phyloP scores from a whole-genome alignment of 345 rosid species.

The Adansonia digitata region DNA sequence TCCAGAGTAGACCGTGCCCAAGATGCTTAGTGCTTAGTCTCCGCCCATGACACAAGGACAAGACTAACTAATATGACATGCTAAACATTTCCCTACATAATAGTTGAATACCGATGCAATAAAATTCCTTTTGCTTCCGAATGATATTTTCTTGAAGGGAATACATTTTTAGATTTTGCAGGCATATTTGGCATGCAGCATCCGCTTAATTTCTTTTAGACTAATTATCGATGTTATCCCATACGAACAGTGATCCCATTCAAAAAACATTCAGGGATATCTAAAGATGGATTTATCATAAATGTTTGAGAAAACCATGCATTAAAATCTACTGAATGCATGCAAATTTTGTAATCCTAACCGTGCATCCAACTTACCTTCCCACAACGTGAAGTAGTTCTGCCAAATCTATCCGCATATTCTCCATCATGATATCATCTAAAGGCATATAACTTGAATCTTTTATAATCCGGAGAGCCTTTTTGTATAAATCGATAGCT shows the following conservation, averaged over 20 bases:
- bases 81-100: background rate
- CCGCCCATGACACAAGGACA: too few relatives aligned
- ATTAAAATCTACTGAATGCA: background rate
- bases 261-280: background rate
- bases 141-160: background rate
- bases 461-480: constrained; percentile 56
- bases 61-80: background rate
- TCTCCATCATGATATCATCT: constrained; percentile 62
- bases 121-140: background rate
- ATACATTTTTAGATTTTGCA: background rate
- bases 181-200: background rate
- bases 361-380: constrained; percentile 37
- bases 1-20: too few relatives aligned
- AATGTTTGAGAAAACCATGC: background rate
- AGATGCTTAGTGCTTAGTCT: too few relatives aligned
- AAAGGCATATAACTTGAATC: constrained; percentile 51
- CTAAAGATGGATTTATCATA: background rate
- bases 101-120: background rate
- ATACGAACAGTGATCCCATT: background rate
- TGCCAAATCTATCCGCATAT: constrained; percentile 82
- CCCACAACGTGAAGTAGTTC: constrained; percentile 81
- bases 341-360: background rate
- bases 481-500: constrained; percentile 63
- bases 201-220: background rate
- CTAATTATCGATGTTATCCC: background rate